Base-by-base conservation (phyloP, 352 stramenopile genomes). In the Phytopythium aichiense region DNA sequence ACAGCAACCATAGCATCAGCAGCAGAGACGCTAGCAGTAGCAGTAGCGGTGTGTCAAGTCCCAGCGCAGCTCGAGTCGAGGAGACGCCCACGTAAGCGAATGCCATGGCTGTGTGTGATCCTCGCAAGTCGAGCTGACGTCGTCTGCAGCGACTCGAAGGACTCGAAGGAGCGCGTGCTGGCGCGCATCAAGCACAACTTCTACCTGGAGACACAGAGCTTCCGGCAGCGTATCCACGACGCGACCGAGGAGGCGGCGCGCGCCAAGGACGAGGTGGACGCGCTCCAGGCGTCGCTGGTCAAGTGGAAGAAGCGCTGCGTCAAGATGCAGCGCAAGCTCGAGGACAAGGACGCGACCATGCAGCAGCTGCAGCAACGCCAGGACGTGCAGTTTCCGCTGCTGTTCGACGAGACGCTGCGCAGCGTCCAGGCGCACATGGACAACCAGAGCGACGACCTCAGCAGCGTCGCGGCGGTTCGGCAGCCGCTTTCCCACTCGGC, bases 391-490 rank as follows among this genome's bases (percentile, higher is more conserved):
- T 76, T 87, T 23, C 76, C 77, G 45, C 56, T 84, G 52, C 63
- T 91, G 11, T 73, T 88, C 72, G 67, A 82, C 56, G 81, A 91
- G 54, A 89, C 81, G 5, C 80, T 91, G 69, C 72, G 74, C 45
- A 81, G 65, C 64, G 59, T 91, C 13, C 74, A 79, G 8, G 68
- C 66, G 11, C 58, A 84, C 20, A 70, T 86, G 60, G 53, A 65
- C n/a, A 68, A 77, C 22, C 56, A 81, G 16, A 67, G 56, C 1
- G 64, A 75, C 28, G 53, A 59, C n/a, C 42, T 31, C 40, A 37
- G 23, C 12, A 67, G 28, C 31, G 37, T 56, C 6, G 40, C 55
- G 60, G 72, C 42, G 6, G n/a, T 35, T 3, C 46, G 2, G 50
- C 40, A 84, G 77, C 58, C 65, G 33, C 62, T 83, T 15, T 79